Conservation (phyloP, 1,284 basidiomycete genomes). For the Trichosporon sp. region DNA sequence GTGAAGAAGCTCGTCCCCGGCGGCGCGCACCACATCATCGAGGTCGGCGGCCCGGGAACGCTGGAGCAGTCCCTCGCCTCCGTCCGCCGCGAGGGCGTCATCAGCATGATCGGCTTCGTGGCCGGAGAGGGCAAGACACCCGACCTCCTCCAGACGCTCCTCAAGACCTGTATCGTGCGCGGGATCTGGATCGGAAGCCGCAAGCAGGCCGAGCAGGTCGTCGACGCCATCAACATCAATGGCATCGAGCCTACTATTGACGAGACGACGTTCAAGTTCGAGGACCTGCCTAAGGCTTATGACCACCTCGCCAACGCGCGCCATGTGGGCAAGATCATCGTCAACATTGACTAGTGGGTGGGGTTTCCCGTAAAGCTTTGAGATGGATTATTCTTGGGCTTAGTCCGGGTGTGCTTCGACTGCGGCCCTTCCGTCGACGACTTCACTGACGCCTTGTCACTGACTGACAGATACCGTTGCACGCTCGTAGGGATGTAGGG, state of each 20-base stretch:
- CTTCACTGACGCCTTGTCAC: too few relatives aligned
- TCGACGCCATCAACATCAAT: conserved; percentile 48
- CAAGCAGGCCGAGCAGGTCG: conserved; percentile 55
- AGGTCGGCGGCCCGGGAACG: conserved; percentile 64
- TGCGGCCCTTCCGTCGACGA: too few relatives aligned
- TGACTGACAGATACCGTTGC: too few relatives aligned
- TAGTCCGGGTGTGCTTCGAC: too few relatives aligned
- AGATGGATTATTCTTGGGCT: too few relatives aligned
- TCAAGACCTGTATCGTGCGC: conserved; percentile 26
- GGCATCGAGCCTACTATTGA: conserved; percentile 52
- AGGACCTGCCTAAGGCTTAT: conserved; percentile 54
- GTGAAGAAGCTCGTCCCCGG: conserved; percentile 22
- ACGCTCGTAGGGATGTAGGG: too few relatives aligned
- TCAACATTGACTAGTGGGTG: conserved; percentile 19
- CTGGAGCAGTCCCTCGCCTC: conserved; percentile 60
- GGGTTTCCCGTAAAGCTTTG: too few relatives aligned
- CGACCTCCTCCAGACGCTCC: conserved; percentile 4
- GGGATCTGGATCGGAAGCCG: conserved; percentile 44
- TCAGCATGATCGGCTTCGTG: conserved; percentile 62
- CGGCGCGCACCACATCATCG: conserved; percentile 66
- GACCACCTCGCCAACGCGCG: conserved; percentile 45
- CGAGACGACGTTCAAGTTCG: conserved; percentile 54
- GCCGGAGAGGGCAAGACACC: conserved; percentile 37
- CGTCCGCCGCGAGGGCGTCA: conserved; percentile 58
- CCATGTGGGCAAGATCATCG: conserved; percentile 49